Conservation (phyloP, 768 basidiomycete species). For the Phanerodontia chrysosporium region DNA sequence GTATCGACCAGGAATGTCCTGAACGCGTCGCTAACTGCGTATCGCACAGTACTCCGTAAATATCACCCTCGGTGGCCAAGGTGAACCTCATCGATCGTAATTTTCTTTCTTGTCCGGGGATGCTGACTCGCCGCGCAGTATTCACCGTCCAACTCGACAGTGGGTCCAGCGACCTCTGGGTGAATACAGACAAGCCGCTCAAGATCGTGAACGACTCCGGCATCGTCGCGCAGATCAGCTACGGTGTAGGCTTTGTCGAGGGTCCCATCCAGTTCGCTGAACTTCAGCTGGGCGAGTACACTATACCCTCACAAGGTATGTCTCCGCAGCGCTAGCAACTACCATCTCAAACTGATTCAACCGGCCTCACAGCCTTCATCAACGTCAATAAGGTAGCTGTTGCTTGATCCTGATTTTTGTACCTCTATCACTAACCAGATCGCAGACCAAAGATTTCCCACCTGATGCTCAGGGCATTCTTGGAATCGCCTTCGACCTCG, state of each 20-base stretch:
- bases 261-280: constrained; percentile 33
- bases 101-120: too few species aligned
- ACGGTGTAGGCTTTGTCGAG: constrained; percentile 32
- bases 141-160: constrained; percentile 29
- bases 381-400: not conserved
- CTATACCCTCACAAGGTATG: constrained; percentile 60
- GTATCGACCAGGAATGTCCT: not conserved
- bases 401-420: not conserved
- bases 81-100: not conserved
- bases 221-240: constrained; percentile 26
- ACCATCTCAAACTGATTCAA: not conserved
- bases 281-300: constrained; percentile 31
- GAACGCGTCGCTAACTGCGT: too few species aligned
- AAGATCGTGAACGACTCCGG: constrained; percentile 18
- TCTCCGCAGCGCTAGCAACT: not conserved
- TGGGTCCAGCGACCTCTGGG: constrained; percentile 31
- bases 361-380: not conserved
- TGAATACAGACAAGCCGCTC: constrained; percentile 21
- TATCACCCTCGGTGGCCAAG: constrained; percentile 1
- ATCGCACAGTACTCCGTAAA: constrained; percentile 1
- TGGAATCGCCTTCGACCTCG: not conserved
- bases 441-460: not conserved
- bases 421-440: not conserved
- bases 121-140: constrained; percentile 11
- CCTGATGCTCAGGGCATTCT: constrained; percentile 43